phyloP scores from a whole-genome alignment of 106 monocot species.

The Posidonia australis region DNA sequence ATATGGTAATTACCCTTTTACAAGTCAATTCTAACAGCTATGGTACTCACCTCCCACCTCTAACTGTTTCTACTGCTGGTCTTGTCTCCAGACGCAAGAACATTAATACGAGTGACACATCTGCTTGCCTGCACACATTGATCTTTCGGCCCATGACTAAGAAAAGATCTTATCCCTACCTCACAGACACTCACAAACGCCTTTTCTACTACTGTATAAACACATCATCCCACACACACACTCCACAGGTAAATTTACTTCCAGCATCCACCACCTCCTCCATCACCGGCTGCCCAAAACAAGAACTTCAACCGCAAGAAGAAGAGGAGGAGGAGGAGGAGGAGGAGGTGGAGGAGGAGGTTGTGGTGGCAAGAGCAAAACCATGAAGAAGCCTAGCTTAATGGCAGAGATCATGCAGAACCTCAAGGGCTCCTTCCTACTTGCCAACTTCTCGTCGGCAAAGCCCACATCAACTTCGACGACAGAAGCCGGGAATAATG shows the following conservation, averaged over 20 bases:
- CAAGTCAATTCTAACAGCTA: too few relatives aligned
- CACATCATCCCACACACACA: neutral
- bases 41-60: too few relatives aligned
- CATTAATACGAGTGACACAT: too few relatives aligned
- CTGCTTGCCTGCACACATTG: neutral
- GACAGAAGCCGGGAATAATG: neutral
- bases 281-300: neutral
- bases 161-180: neutral
- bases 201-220: neutral
- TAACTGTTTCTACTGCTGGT: too few relatives aligned
- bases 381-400: neutral
- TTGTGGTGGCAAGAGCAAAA: neutral
- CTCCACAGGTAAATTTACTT: neutral
- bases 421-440: conserved; percentile 2
- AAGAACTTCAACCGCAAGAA: too few relatives aligned
- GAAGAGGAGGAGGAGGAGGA: too few relatives aligned
- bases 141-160: neutral
- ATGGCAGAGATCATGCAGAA: neutral
- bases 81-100: too few relatives aligned
- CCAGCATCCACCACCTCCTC: neutral
- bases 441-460: neutral
- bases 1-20: too few relatives aligned
- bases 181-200: neutral
- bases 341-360: neutral
- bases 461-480: neutral